These are phyloP conservation scores for Tieghemostelium lacteum DNA, from an alignment of 78 protist species.

Conservation along the genomic window DNA sequence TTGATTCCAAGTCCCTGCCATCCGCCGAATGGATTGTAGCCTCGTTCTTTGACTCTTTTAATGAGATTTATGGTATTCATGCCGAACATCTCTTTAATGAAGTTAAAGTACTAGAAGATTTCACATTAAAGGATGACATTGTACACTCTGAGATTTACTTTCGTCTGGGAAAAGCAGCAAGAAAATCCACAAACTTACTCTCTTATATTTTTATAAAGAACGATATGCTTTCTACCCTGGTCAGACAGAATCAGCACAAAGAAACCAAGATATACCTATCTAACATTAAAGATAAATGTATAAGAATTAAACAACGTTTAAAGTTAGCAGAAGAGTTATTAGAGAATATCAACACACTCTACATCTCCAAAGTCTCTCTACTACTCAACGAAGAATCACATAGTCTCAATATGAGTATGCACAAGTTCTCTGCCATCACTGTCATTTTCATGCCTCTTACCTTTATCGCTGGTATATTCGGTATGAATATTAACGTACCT, in stretches of 20 bases:
- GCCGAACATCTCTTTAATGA: constrained; percentile 33
- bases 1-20: not conserved
- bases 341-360: constrained; percentile 10
- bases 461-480: constrained; percentile 35
- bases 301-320: constrained; percentile 44
- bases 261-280: constrained; percentile 24
- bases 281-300: constrained; percentile 30
- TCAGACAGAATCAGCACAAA: constrained; percentile 2
- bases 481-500: constrained; percentile 50
- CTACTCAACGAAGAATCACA: constrained; percentile 65
- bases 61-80: not conserved
- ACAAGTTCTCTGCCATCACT: constrained; percentile 24
- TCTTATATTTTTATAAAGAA: constrained; percentile 54
- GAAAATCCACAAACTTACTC: constrained; percentile 32
- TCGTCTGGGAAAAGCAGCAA: constrained; percentile 54
- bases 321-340: constrained; percentile 57
- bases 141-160: constrained; percentile 20
- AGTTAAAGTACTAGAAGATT: constrained; percentile 45
- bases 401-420: constrained; percentile 13
- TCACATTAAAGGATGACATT: constrained; percentile 17
- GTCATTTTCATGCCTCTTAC: constrained; percentile 59
- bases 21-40: constrained; percentile 55
- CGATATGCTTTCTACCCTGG: constrained; percentile 40
- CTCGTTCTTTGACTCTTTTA: constrained; percentile 18
- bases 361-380: constrained; percentile 37